Percentiles rank a stretch among this genome's conserved stretches.
These are phyloP conservation scores for Usnea hakonensis DNA, from an alignment of 495 filamentous ascomycete species.

Conservation along the genomic window DNA sequence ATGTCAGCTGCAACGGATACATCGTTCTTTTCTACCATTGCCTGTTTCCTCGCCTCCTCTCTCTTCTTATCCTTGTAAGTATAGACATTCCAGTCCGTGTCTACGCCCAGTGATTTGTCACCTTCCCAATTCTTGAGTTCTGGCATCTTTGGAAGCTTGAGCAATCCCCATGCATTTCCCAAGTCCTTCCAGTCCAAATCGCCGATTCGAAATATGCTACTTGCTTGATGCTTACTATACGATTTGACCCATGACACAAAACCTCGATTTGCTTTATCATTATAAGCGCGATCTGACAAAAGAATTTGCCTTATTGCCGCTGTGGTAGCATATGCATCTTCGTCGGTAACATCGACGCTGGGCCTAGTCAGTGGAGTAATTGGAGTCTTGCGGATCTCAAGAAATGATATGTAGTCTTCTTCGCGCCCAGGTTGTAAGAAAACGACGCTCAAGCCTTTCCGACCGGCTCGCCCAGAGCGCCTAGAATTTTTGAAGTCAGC, in stretches of 20 bases:
- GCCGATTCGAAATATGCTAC: constrained; percentile 77
- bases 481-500: not conserved
- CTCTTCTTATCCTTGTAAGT: constrained; percentile 71
- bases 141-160: constrained; percentile 90
- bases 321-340: constrained; percentile 46
- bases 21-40: constrained; percentile 39
- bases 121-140: constrained; percentile 65
- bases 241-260: constrained; percentile 90
- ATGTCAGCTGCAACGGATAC: constrained; percentile 25
- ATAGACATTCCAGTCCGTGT: constrained; percentile 52
- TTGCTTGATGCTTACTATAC: constrained; percentile 85
- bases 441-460: constrained; percentile 74
- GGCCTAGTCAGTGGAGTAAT: constrained; percentile 54
- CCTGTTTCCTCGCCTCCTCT: constrained; percentile 60
- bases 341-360: constrained; percentile 40
- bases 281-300: constrained; percentile 65
- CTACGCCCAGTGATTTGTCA: constrained; percentile 54
- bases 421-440: constrained; percentile 77
- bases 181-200: constrained; percentile 80
- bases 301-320: constrained; percentile 54
- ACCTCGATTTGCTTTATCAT: constrained; percentile 80
- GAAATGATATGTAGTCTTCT: constrained; percentile 80
- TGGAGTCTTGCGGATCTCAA: constrained; percentile 84
- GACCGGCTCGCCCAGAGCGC: constrained; percentile 63
- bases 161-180: constrained; percentile 71